Conservation (phyloP, 2,329 filamentous ascomycete species). For the Penicillium sp. region DNA sequence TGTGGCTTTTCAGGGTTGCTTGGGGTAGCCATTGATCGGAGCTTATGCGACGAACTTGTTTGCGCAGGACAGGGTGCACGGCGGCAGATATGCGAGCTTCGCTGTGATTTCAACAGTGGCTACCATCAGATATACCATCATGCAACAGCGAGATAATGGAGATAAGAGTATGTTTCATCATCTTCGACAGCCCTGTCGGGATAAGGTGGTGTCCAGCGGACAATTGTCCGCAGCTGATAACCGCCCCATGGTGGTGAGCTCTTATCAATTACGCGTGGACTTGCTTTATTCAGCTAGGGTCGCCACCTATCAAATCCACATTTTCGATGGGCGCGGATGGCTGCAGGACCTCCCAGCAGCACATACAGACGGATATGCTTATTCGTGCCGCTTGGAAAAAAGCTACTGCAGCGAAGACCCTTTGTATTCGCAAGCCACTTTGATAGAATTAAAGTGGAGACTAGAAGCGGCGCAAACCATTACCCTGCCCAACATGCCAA, state of each 20-base stretch:
- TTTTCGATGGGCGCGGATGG: conserved; percentile 5
- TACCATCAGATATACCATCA: neutral
- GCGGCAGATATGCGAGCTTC: neutral
- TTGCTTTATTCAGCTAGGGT: conserved; percentile 18
- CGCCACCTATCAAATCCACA: conserved; percentile 15
- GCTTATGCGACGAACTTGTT: neutral
- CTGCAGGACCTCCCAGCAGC: conserved; percentile 7
- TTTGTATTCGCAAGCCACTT: neutral
- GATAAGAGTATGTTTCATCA: conserved; percentile 5
- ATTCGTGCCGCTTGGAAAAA: neutral
- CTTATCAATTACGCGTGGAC: conserved; percentile 27
- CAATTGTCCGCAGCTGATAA: conserved; percentile 10
- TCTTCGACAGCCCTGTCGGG: neutral
- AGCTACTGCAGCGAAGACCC: neutral
- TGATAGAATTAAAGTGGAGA: neutral
- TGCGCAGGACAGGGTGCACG: neutral
- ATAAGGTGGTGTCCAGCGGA: conserved; percentile 1
- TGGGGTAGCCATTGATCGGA: neutral
- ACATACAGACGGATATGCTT: conserved; percentile 1
- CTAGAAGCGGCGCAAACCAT: neutral
- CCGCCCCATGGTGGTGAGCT: too few species aligned
- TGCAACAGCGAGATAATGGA: neutral
- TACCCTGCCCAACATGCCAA: neutral
- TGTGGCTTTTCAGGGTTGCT: neutral
- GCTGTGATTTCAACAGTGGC: neutral